Base-by-base conservation (phyloP, 2,329 filamentous ascomycete genomes). In the Leptographium flavum region DNA sequence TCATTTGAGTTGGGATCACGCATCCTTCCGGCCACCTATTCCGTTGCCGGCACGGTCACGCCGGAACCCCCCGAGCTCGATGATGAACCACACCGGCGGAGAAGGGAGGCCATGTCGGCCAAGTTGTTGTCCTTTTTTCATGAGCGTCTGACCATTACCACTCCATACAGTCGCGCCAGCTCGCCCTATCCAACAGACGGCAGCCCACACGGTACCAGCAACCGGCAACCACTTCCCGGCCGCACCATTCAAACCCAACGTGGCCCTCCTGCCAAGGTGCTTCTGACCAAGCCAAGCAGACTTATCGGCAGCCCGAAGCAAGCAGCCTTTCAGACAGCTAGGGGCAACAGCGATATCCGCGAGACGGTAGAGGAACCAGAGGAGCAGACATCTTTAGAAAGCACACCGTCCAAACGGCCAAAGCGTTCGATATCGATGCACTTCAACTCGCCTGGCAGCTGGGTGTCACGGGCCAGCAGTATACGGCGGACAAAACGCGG, bases 81-180 rank as follows among this genome's bases (percentile, higher is more conserved):
- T 21, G 37, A 1, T 47, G 35, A 37, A 37, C 4, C 23, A 8
- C 19, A 10, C 14, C 35, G 19, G 15, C 19, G 35, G 15, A 31
- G 27, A 27, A 42, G 31, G 14, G 28, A 30, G 15, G 15, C 14
- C 11, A 7, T 23, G 1, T n/a, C 40, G 7, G 11, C 40, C 1
- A 21, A 30, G 21, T 77, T 74, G 74, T 63, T 63, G n/a, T 78
- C 74, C 0, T 77, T 74, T 53, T 76, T 77, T 54, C 74, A 78
- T 54, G 59, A 63, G 9, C 64, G 57, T 39, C 58, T 64, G 35
- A 55, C 56, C 15, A 55, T 53, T 37, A 47, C 57, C 7, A 45
- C 53, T 11, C 52, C 54, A 19, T 47, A 52, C 15, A 50, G 52
- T 17, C 57, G 60, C 21, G 54, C 55, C 17, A 53, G 53, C 27